Percentiles rank a stretch among this genome's conserved stretches.
These are phyloP conservation scores for Parascedosporium putredinis DNA, from an alignment of 2,329 filamentous ascomycete genomes.

Conservation along the genomic window DNA sequence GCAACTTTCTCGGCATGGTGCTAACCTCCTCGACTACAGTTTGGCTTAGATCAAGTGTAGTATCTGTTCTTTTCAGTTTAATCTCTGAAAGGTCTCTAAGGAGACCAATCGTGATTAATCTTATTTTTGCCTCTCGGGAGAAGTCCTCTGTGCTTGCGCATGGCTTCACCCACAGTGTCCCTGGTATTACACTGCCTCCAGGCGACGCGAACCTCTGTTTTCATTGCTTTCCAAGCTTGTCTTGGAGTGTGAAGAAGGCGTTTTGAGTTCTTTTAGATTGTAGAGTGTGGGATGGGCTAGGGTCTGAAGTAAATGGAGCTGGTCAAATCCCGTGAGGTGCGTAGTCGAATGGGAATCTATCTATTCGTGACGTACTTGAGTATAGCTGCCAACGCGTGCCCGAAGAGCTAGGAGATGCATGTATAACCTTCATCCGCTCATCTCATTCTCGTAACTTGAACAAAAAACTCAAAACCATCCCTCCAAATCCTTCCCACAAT, in stretches of 20 bases:
- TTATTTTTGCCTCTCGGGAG: slow-evolving; percentile 56
- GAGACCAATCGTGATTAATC: slow-evolving; percentile 69
- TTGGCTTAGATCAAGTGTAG: slow-evolving; percentile 56
- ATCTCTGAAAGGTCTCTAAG: slow-evolving; percentile 77
- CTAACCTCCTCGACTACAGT: slow-evolving; percentile 2
- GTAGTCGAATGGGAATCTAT: too few relatives aligned
- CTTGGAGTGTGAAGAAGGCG: slow-evolving; percentile 30
- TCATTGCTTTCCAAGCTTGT: slow-evolving; percentile 29
- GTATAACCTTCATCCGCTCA: too few relatives aligned
- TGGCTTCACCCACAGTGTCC: slow-evolving; percentile 43
- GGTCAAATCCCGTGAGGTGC: too few relatives aligned
- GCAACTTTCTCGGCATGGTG: not conserved
- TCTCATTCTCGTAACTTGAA: too few relatives aligned
- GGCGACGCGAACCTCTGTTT: slow-evolving; percentile 30
- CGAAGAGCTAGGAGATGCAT: too few relatives aligned
- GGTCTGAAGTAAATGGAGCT: too few relatives aligned
- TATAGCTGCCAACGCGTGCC: too few relatives aligned
- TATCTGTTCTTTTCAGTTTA: slow-evolving; percentile 97
- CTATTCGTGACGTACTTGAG: too few relatives aligned
- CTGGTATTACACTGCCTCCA: slow-evolving; percentile 36
- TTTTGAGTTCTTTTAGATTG: too few relatives aligned
- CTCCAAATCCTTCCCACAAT: slow-evolving; percentile 17
- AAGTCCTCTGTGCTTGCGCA: slow-evolving; percentile 64
- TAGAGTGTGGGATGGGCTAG: too few relatives aligned
- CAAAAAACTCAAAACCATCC: too few relatives aligned